These are phyloP conservation scores for Zygotorulaspora danielsina DNA, from an alignment of 805 yeast genomes.

Conservation along the genomic window DNA sequence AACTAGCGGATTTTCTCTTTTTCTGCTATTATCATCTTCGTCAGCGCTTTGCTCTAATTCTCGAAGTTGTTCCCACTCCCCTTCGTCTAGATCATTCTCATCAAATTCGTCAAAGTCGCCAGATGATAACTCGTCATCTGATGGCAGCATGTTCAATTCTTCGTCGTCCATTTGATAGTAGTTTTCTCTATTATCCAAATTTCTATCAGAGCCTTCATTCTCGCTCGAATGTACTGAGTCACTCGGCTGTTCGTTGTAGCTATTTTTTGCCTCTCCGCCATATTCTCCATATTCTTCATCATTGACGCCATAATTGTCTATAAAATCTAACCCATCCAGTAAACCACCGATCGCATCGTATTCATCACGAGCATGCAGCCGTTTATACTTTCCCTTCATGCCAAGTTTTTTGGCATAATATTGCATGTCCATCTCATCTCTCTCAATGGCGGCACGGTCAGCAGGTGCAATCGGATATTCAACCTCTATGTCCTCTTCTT, in stretches of 20 bases:
- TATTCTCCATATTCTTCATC: constrained; percentile 34
- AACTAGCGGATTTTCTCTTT: constrained; percentile 68
- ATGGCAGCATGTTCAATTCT: constrained; percentile 33
- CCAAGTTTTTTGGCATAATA: constrained; percentile 83
- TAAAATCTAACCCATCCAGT: constrained; percentile 57
- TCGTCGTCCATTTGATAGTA: constrained; percentile 28
- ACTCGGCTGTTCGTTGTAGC: no score
- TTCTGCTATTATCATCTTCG: constrained; percentile 22
- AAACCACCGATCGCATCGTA: constrained; percentile 81
- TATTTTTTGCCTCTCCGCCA: constrained; percentile 13
- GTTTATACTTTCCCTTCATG: constrained; percentile 50
- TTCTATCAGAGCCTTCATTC: constrained; percentile 29
- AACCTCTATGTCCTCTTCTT: constrained; percentile 15
- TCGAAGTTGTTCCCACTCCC: constrained; percentile 32
- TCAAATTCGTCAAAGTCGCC: constrained; percentile 43
- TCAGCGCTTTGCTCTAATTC: constrained; percentile 30
- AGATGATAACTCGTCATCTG: constrained; percentile 41
- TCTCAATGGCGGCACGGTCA: constrained; percentile 46
- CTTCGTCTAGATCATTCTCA: constrained; percentile 38
- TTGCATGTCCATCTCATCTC: constrained; percentile 73
- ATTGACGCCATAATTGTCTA: constrained; percentile 36
- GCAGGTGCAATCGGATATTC: constrained; percentile 37
- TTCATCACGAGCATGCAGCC: constrained; percentile 46
- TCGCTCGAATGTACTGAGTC: no score
- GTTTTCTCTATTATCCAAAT: constrained; percentile 33